Evolutionary conservation across 2,329 filamentous ascomycete genomes (phyloP), one percentile per base, ranked within the genome.

Genomic region (Aspergillus fumigatus): DNA sequence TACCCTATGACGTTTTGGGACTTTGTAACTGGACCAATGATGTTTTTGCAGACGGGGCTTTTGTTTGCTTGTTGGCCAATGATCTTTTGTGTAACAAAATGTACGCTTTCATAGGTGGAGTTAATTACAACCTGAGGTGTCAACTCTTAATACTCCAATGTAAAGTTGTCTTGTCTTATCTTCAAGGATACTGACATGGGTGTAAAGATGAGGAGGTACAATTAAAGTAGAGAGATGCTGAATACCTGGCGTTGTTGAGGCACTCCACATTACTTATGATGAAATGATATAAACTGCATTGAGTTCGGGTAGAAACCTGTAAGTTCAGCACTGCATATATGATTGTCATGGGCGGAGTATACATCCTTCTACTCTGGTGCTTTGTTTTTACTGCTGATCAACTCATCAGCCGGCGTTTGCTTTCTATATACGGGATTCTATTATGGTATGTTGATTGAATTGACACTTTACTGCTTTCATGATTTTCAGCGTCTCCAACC

Each of bases 1-100:
- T 66, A 66, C 67, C 52, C 49, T 59, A 68, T 71, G 68, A 70
- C 67, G 68, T 62, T 35, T 17, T 35, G 32, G 2, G 14, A 17
- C 3, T 35, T 1, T 35, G 11, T 7, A 35, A 7, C 1, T 38
- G 14, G 14, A 38, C 32, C 32, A 38, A 38, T 38, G 5, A 17
- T 38, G 6, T 14, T 3, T 38, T 38, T 38, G 5, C 5, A 17
- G 32, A 38, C 7, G 32, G 32, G 32, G 32, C 14, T 17, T 0
- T 17, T 38, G 32, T 6, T 17, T 2, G 5, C 32, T 17, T 38
- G 14, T 14, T 38, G 32, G 14, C 32, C 32, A 38, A 38, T 38
- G 14, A 14, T 14, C 32, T 38, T 38, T 6, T 38, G 32, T 17
- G 1, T 17, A 35, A 17, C 32, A 17, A 17, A 7, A 17, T 38